Evolutionary conservation across 495 filamentous ascomycete genomes (phyloP), one percentile per base, ranked within the genome.

Genomic region (Hyaloscypha bicolor): DNA sequence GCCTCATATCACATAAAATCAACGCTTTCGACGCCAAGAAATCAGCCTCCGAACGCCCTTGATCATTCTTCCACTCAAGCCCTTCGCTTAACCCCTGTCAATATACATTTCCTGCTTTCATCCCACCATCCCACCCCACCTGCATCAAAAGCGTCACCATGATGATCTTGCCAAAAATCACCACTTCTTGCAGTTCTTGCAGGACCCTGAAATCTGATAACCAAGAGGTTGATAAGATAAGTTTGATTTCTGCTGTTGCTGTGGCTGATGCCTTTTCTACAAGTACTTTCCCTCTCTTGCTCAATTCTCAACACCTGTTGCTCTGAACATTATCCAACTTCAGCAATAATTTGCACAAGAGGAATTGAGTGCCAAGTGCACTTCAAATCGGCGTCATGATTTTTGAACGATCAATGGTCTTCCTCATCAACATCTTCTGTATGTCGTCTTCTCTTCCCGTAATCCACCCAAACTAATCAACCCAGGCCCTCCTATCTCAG

Each of bases 391-490:
- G 19, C 14, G 19, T 52, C 62, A 68, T 60, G 30, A 66, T 71
- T 37, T 19, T 65, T 16, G 66, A 71, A 48, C 62, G 66, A 12
- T 21, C 69, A 6, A 53, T 65, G 37, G 42, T 72, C 60, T 66
- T 65, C 39, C 19, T 67, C 19, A 62, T 71, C 30, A 71, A 71
- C 42, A 64, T 67, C 35, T 67, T 72, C 48, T 61, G 69, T 71
- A 53, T 31, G 52, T 45, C 29, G 33, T 22, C 30, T 56, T 8
- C 16, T 5, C 22, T 29, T 29, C 53, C 9, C 30, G 21, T 29
- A 53, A 21, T 53, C 51, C 22, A 21, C 5, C 30, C 53, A 4
- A 56, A 56, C 5, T 56, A 56, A 29, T 56, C 53, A 25, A 9
- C 30, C 5, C 9, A 25, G 22, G 22, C 6, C 53, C 9, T 56